A percentile compares a stretch with the other conserved stretches of the same genome.
These are phyloP conservation scores for Begonia fuchsioides DNA, from an alignment of 306 rosid genomes.

Conservation along the genomic window DNA sequence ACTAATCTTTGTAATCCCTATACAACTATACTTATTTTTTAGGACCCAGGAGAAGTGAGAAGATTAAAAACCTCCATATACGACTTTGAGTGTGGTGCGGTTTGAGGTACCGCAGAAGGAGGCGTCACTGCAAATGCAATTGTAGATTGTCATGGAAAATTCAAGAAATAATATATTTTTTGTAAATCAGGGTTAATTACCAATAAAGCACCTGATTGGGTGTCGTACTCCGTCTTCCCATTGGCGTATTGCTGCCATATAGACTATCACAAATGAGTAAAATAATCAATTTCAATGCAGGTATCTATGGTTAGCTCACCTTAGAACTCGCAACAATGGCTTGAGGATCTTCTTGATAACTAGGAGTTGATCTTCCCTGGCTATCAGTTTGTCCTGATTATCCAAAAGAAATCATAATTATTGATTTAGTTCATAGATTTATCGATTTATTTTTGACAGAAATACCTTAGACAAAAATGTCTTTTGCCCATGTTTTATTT, in stretches of 20 bases:
- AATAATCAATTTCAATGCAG: conserved; percentile 5
- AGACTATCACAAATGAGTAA: background rate
- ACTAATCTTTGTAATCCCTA: background rate
- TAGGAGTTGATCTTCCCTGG: conserved; percentile 15
- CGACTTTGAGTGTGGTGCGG: conserved; percentile 62
- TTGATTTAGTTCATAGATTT: background rate
- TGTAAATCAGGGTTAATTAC: background rate
- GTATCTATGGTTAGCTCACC: conserved; percentile 28
- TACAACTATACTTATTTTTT: background rate
- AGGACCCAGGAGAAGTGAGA: conserved; percentile 1
- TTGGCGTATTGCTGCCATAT: conserved; percentile 37
- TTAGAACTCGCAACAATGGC: conserved; percentile 32
- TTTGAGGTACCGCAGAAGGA: conserved; percentile 37
- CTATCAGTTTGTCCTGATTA: background rate
- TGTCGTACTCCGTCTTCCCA: conserved; percentile 42
- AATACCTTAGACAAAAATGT: background rate
- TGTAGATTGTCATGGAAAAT: too few relatives aligned
- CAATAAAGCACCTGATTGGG: conserved; percentile 33
- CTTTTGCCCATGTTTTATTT: too few relatives aligned
- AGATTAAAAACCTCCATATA: conserved; percentile 43
- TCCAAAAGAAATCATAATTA: background rate
- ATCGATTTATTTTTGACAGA: background rate
- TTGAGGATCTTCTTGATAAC: conserved; percentile 39
- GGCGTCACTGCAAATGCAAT: conserved; percentile 47
- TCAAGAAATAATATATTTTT: too few relatives aligned